Conservation (phyloP, 2,329 filamentous ascomycete species). For the Emericellopsis cladophorae region DNA sequence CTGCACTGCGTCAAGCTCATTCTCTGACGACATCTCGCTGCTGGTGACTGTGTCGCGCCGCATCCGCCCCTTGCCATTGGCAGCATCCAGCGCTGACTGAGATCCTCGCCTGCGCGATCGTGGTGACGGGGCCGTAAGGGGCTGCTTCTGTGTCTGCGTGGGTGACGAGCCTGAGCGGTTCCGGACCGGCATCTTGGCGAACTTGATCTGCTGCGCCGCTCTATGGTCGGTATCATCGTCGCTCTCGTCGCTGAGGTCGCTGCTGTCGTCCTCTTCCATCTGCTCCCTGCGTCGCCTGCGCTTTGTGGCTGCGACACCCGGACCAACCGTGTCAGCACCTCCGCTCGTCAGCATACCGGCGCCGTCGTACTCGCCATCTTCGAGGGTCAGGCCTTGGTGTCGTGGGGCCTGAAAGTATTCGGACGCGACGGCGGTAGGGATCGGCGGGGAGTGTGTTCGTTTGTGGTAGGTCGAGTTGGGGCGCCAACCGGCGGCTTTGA, state of each 20-base stretch:
- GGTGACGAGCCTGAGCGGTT: conserved; percentile 82
- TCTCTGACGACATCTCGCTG: conserved; percentile 74
- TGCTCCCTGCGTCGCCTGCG: conserved; percentile 57
- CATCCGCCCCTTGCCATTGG: conserved; percentile 57
- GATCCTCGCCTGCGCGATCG: conserved; percentile 50
- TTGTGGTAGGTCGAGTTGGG: conserved; percentile 64
- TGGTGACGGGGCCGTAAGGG: conserved; percentile 35
- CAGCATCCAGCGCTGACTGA: conserved; percentile 55
- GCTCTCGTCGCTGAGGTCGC: conserved; percentile 73
- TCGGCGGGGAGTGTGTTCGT: conserved; percentile 74
- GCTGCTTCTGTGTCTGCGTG: conserved; percentile 37
- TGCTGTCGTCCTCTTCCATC: conserved; percentile 76
- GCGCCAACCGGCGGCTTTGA: conserved; percentile 74
- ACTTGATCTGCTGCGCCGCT: conserved; percentile 83
- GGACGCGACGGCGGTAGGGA: conserved; percentile 68
- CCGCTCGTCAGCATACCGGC: conserved; percentile 59
- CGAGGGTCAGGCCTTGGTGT: conserved; percentile 48
- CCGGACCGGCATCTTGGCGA: conserved; percentile 87
- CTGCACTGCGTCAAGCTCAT: conserved; percentile 57
- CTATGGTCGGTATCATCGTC: conserved; percentile 66
- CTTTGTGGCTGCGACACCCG: conserved; percentile 53
- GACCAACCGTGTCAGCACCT: conserved; percentile 55
- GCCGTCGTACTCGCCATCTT: conserved; percentile 60
- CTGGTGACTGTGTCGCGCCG: conserved; percentile 68
- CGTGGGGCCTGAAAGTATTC: conserved; percentile 72